These are phyloP conservation scores for Thermomyces lanuginosus DNA, from an alignment of 2,329 filamentous ascomycete species.

Conservation along the genomic window DNA sequence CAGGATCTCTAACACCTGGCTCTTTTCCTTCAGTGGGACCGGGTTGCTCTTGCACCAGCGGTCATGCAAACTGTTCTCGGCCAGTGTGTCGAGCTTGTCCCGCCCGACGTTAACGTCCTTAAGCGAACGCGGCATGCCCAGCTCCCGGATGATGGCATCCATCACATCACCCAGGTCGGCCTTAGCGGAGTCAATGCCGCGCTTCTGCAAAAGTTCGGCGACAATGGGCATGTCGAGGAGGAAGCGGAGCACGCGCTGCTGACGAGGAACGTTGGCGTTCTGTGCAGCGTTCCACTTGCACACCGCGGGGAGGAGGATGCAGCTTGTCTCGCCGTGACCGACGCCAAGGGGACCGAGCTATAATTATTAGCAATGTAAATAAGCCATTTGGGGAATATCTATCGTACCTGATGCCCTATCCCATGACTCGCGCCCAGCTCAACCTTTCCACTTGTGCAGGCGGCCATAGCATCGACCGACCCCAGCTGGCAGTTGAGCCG, in stretches of 20 bases:
- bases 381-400: constrained; percentile 3
- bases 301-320: constrained; percentile 38
- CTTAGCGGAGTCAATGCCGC: constrained; percentile 11
- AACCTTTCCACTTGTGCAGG: constrained; percentile 24
- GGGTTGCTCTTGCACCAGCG: constrained; percentile 37
- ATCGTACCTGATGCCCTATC: constrained; percentile 34
- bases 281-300: constrained; percentile 38
- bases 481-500: constrained; percentile 35
- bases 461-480: constrained; percentile 37
- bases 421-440: constrained; percentile 36
- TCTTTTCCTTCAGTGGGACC: constrained; percentile 31
- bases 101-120: constrained; percentile 35
- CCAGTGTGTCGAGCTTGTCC: constrained; percentile 34
- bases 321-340: constrained; percentile 45
- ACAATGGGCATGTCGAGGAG: constrained; percentile 26
- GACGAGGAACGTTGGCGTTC: constrained; percentile 28
- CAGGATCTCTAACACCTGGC: constrained; percentile 38
- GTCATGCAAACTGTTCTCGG: constrained; percentile 35
- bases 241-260: constrained; percentile 24
- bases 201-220: constrained; percentile 18
- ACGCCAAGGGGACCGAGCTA: constrained; percentile 39
- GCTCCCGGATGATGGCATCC: constrained; percentile 33
- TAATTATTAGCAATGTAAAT: constrained; percentile 1
- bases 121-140: constrained; percentile 40
- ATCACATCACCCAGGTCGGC: constrained; percentile 37